Evolutionary conservation across 2,329 filamentous ascomycete species (phyloP).

Genomic region (Penicillium sp.): DNA sequence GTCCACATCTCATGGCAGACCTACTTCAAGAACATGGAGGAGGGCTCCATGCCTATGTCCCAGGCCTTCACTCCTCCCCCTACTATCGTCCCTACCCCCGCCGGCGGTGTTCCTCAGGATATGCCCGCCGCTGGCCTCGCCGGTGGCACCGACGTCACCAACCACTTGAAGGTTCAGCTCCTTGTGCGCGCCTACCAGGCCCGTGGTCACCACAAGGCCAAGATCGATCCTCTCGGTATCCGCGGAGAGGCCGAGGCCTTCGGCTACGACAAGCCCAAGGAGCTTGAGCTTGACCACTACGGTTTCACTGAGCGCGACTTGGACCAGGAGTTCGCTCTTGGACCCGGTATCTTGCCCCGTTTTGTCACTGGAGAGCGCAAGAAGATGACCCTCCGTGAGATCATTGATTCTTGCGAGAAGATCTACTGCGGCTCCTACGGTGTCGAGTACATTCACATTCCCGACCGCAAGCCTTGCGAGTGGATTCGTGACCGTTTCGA

Average conservation of each 20-base stretch:
- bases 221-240: conserved; percentile 94
- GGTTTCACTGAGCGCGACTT: conserved; percentile 93
- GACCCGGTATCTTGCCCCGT: conserved; percentile 89
- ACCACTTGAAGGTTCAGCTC: conserved; percentile 97
- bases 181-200: conserved; percentile 97
- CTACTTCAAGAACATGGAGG: conserved; percentile 99
- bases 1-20: conserved; percentile 98
- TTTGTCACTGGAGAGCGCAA: conserved; percentile 86
- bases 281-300: conserved; percentile 91
- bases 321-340: conserved; percentile 85
- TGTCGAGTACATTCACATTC: conserved; percentile 98
- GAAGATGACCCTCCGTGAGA: conserved; percentile 96
- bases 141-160: conserved; percentile 79
- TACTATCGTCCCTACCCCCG: conserved; percentile 79
- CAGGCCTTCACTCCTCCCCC: conserved; percentile 96
- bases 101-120: conserved; percentile 72
- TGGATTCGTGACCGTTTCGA: conserved; percentile 96
- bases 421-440: conserved; percentile 98
- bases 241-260: conserved; percentile 81
- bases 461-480: conserved; percentile 94
- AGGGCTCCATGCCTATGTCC: conserved; percentile 94
- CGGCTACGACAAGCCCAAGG: conserved; percentile 83
- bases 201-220: conserved; percentile 95
- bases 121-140: conserved; percentile 68
- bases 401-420: conserved; percentile 87